Evolutionary conservation across 805 yeast species (phyloP), one percentile per base, ranked within the genome.

Genomic region (Teunomyces tritomae): DNA sequence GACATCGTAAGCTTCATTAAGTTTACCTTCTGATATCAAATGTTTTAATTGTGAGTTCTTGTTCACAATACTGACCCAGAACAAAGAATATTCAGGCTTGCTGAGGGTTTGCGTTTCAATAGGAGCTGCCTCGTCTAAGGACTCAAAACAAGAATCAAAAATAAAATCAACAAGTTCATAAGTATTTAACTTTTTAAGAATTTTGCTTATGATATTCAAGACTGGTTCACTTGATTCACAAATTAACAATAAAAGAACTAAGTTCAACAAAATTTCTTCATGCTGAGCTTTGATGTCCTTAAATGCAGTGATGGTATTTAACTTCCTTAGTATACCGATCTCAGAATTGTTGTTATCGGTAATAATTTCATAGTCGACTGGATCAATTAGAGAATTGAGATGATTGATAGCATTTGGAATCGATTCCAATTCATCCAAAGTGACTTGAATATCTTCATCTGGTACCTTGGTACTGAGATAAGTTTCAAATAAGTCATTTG

Each of bases 201-300:
- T 54, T 37, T 52, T 44, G 41, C 65, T 63, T 34, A 63, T 51
- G 14, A 65, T 53, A 5, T 49, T 50, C 8, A 66, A 45, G 11
- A 65, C 55, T 13, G 56, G 57, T 2, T 63, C 65, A 51, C 63
- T 63, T 6, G 57, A 57, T 42, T 71, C 75, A 49, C 72, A 65
- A 2, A 67, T 47, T 20, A 70, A 54, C 28, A 72, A 57, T 40
- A 72, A 54, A 2, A 68, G 54, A 8, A 63, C 49, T 43, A 72
- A 56, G 30, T 55, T 57, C n/a, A 64, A 45, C 41, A 72, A 56
- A 11, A 68, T 52, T 4, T 49, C 49, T 43, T 64, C 67, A 48
- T 73, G 76, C 1, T 47, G 47, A 11, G 51, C 47, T 34, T 57
- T 57, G 30, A 72, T 65, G 27, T 55, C 58, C 47, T 64, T 65